Base-by-base conservation (phyloP, 257 asterid genomes). In the Petunia secreta region DNA sequence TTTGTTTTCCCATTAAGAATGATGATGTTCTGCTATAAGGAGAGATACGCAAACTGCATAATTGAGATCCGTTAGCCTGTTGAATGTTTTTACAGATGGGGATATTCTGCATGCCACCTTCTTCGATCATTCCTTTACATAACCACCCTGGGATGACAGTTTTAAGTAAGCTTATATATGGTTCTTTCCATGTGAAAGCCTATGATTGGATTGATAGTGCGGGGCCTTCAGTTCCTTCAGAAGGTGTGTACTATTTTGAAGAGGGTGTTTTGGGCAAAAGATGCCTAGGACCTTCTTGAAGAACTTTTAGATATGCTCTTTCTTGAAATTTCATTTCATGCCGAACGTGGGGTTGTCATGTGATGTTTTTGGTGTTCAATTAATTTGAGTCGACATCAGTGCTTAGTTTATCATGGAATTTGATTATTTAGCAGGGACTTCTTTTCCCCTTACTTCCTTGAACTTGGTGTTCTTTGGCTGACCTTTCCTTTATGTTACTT, bases 91-190 rank as follows among this genome's bases (percentile, higher is more conserved):
- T 83, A 85, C 96, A 96, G 99, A 92, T 96, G 92, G 99, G 99
- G 78, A 96, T 96, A 86, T 96, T 96, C 88, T 87, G 91, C 84
- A 92, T 96, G 99, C 99, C 99, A 68, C 90, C 98, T 82, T 86
- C 97, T 73, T 94, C 99, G 1, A 76, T 96, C 84, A 96, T 96
- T 84, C 98, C 99, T 34, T 93, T 96, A 81, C 99, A 96, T 84
- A 96, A 96, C 85, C 99, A 96, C 87, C 99, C 99, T 69, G 99
- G 99, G 87, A 96, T 96, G 99, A 96, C 99, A 52, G 99, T 96
- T 85, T 88, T 96, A 86, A 96, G 99, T 87, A 96, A 96, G 92
- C 98, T 96, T 83, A 82, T 96, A 81, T 96, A 92, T 80, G 99
- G 99, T 85, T 86, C 98, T 63, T 67, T 94, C n/a, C 90, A 91